Conservation (phyloP, 352 stramenopile species). For the Phytophthora boehmeriae region DNA sequence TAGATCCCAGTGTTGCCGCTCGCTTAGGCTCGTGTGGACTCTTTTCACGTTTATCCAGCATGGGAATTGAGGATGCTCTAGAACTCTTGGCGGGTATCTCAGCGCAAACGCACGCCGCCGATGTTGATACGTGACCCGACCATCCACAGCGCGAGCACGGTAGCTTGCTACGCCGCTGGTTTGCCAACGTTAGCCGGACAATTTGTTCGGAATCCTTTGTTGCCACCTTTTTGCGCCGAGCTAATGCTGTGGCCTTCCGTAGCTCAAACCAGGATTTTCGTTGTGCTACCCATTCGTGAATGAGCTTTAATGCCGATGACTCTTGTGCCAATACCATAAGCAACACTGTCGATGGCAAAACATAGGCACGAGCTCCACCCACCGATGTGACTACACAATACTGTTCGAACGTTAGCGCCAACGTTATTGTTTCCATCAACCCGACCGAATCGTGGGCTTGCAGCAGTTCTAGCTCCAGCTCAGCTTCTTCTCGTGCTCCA, state of each 20-base stretch:
- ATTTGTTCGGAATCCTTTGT: slow-evolving; percentile 27
- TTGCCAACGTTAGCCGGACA: slow-evolving; percentile 37
- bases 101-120: slow-evolving; percentile 40
- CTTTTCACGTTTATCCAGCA: slow-evolving; percentile 11
- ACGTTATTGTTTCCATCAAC: slow-evolving; percentile 42
- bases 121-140: slow-evolving; percentile 57
- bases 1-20: slow-evolving; percentile 6
- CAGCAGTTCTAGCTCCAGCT: slow-evolving; percentile 65
- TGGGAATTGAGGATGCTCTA: neutral
- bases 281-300: slow-evolving; percentile 46
- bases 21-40: slow-evolving; percentile 10
- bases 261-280: slow-evolving; percentile 64
- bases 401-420: slow-evolving; percentile 45
- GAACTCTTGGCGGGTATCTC: slow-evolving; percentile 11
- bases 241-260: slow-evolving; percentile 59
- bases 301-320: slow-evolving; percentile 29
- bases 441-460: slow-evolving; percentile 51
- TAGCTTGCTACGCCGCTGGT: slow-evolving; percentile 55
- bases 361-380: slow-evolving; percentile 39
- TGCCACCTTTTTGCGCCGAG: slow-evolving; percentile 54
- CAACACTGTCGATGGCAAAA: slow-evolving; percentile 40
- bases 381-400: slow-evolving; percentile 51
- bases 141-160: slow-evolving; percentile 63
- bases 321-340: slow-evolving; percentile 43
- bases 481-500: slow-evolving; percentile 29